phyloP scores from a whole-genome alignment of 2,329 filamentous ascomycete species.

The Cryphonectria carpinicola region DNA sequence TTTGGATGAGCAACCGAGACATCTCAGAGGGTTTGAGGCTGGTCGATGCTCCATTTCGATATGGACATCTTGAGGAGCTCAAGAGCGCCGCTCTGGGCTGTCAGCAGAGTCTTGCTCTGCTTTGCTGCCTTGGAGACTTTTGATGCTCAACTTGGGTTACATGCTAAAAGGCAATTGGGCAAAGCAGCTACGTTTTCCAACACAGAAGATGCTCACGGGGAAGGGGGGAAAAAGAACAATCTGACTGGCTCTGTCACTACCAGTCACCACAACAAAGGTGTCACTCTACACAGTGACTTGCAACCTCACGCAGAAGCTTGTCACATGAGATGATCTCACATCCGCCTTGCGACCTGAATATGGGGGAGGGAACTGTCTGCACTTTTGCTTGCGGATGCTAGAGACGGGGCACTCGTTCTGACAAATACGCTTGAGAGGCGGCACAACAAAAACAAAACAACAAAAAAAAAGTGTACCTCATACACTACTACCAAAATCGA shows the following conservation, averaged over 20 bases:
- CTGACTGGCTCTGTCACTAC: neutral
- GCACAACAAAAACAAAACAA: neutral
- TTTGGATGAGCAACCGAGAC: neutral
- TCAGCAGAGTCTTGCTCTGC: neutral
- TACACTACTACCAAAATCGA: neutral
- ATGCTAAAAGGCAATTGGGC: neutral
- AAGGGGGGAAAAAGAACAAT: no score
- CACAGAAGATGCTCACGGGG: neutral
- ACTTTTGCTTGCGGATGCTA: neutral
- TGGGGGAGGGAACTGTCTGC: neutral
- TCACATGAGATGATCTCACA: neutral
- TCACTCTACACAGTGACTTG: neutral
- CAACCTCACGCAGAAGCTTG: neutral
- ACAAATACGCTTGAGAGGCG: neutral
- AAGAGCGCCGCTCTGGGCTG: neutral
- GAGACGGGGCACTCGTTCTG: neutral
- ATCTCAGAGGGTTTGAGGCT: neutral
- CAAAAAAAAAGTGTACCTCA: neutral
- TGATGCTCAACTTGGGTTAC: neutral
- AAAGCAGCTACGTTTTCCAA: no score
- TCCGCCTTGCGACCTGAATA: neutral
- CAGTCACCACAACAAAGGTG: neutral
- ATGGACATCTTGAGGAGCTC: neutral
- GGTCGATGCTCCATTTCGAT: neutral
- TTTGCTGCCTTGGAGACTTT: neutral